Conservation (phyloP, 768 basidiomycete species). For the Leccinum subtestaceum region DNA sequence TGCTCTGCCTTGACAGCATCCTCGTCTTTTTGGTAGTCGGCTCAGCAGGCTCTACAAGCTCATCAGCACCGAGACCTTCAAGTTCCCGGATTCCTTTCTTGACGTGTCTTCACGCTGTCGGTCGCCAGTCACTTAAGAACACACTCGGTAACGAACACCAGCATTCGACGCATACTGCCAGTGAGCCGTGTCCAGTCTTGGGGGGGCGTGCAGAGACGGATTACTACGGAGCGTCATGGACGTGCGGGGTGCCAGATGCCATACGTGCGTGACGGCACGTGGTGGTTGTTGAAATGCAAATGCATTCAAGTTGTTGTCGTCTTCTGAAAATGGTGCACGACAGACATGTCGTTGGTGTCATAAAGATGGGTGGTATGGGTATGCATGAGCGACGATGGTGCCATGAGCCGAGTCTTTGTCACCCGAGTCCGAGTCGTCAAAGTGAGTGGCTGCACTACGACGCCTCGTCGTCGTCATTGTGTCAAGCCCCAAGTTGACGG, state of each 20-base stretch:
- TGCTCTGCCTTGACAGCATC: constrained; percentile 27
- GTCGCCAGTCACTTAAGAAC: constrained; percentile 84
- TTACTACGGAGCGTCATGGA: constrained; percentile 73
- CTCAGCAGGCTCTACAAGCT: constrained; percentile 50
- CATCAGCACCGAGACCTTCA: constrained; percentile 65
- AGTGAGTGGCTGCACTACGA: no score
- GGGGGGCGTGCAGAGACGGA: constrained; percentile 83
- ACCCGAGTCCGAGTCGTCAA: no score
- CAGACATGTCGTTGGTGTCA: no score
- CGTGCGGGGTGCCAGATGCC: no score
- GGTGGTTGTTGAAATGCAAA: no score
- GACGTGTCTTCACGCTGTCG: constrained; percentile 76
- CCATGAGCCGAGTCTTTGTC: no score
- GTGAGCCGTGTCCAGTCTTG: constrained; percentile 60
- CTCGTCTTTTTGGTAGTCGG: constrained; percentile 28
- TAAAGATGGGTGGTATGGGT: no score
- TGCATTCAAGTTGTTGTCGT: no score
- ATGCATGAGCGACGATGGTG: no score
- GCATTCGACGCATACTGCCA: constrained; percentile 84
- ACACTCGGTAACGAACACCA: constrained; percentile 85
- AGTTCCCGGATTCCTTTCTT: constrained; percentile 47
- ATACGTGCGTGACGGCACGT: no score
- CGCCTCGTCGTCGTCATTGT: no score
- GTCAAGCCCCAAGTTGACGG: constrained; percentile 76
- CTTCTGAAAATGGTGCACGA: no score